phyloP scores from a whole-genome alignment of 768 basidiomycete genomes.

The Boletus reticulatus region DNA sequence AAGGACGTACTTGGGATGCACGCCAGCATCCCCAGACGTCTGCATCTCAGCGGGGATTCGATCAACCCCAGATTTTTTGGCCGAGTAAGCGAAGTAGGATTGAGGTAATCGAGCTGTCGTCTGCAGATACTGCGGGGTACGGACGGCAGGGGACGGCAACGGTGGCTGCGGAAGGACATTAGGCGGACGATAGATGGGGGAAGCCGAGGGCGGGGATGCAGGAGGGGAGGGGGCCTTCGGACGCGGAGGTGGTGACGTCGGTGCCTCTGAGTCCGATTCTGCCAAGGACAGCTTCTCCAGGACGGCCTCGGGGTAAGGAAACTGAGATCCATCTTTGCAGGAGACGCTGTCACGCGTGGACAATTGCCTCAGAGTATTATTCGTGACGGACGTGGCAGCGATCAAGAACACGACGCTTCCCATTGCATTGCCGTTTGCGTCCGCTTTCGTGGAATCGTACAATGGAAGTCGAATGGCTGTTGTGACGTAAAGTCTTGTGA shows the following conservation, averaged over 20 bases:
- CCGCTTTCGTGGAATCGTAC: conserved; percentile 30
- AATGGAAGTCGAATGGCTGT: conserved; percentile 32
- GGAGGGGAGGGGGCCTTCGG: conserved; percentile 17
- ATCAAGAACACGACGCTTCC: conserved; percentile 30
- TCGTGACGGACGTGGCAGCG: conserved; percentile 13
- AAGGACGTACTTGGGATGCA: conserved; percentile 16
- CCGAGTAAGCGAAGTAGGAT: conserved; percentile 11
- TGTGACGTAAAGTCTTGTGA: conserved; percentile 28
- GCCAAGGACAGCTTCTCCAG: conserved; percentile 20
- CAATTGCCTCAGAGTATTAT: conserved; percentile 10
- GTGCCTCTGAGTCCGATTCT: conserved; percentile 18
- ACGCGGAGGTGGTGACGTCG: conserved; percentile 20
- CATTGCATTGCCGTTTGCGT: conserved; percentile 24
- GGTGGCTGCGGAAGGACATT: conserved; percentile 18
- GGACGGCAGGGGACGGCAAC: conserved; percentile 12
- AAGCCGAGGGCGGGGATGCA: conserved; percentile 14
- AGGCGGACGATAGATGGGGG: conserved; percentile 8
- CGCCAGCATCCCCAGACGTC: conserved; percentile 13
- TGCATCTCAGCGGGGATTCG: conserved; percentile 13
- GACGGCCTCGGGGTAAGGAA: conserved; percentile 19
- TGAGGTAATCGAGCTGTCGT: conserved; percentile 31
- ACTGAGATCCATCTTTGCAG: conserved; percentile 12
- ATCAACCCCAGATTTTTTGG: conserved; percentile 31
- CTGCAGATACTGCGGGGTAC: conserved; percentile 26
- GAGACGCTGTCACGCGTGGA: conserved; percentile 21